phyloP scores from a whole-genome alignment of 305 asterid genomes.

The Rubia occidens region DNA sequence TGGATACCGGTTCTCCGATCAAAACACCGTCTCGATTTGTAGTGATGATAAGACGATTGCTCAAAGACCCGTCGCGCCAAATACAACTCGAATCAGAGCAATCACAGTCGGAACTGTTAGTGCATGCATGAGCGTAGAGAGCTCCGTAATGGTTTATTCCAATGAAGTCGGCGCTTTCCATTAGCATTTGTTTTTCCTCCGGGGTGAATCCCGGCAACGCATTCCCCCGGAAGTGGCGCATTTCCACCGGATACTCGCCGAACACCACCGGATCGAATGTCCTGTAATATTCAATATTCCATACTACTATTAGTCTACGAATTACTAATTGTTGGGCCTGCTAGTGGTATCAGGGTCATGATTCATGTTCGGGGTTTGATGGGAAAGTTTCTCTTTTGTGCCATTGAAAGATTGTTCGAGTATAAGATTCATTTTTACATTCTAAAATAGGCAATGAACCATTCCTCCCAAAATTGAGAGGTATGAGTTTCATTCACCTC shows the following conservation, averaged over 20 bases:
- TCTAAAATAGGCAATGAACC: too few species aligned
- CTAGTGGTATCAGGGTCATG: too few species aligned
- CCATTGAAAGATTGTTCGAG: too few species aligned
- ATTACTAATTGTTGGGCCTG: too few species aligned
- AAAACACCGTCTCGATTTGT: constrained; percentile 39
- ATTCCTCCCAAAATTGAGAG: too few species aligned
- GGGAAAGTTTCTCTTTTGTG: too few species aligned
- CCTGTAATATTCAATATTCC: constrained; percentile 26
- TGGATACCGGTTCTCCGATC: constrained; percentile 56
- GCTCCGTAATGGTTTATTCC: constrained; percentile 71
- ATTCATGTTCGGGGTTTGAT: too few species aligned
- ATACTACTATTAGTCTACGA: too few species aligned
- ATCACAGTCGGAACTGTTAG: constrained; percentile 33
- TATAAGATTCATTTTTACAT: too few species aligned
- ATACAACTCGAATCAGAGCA: constrained; percentile 36
- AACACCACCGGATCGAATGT: constrained; percentile 54
- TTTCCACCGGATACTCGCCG: constrained; percentile 75
- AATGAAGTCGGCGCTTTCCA: constrained; percentile 51
- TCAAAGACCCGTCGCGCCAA: constrained; percentile 44
- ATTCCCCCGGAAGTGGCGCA: constrained; percentile 43
- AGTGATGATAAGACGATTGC: constrained; percentile 39
- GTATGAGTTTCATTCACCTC: too few species aligned
- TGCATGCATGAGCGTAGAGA: constrained; percentile 64
- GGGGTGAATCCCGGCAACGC: constrained; percentile 47
- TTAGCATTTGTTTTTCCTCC: constrained; percentile 41